Evolutionary conservation across 2,329 filamentous ascomycete genomes (phyloP), one percentile per base, ranked within the genome.

Genomic region (Huntiella omanensis): DNA sequence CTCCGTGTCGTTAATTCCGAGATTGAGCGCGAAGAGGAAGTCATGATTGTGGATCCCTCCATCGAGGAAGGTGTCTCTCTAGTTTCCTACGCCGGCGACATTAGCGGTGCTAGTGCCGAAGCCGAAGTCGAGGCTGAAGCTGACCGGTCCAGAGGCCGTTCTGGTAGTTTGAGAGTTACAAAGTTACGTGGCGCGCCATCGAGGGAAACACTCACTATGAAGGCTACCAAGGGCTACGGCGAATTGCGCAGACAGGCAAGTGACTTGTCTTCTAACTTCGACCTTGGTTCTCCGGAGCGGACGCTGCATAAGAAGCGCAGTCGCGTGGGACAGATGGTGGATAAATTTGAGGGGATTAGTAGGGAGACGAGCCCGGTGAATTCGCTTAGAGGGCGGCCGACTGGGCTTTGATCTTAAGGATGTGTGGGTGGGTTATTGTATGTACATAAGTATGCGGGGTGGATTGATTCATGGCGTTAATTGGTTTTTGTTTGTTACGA

Each of bases 1-100:
- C 62, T 96, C 52, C 67, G 88, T 19, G 86, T 96, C n/a, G 88
- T 95, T 15, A 96, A 96, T 59, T 79, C 74, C 43, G 80, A 80
- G 51, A 58, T 67, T 33, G 65, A 67, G 34, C 48, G 48, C 17
- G 48, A 49, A 34, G 44, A 46, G 28, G 43, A 49, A 15, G 48
- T 38, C 6, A 40, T 49, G 33, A 41, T 49, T 15, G 48, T 49
- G 15, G 42, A 49, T 36, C 48, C 48, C 1, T 36, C 44, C 12
- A 40, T 42, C 17, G 40, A 44, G n/a, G 48, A 49, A 33, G 48
- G 43, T 2, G 19, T 36, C 11, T 49, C 48, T 4, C 43, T 49
- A 5, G 40, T 49, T 11, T 43, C 39, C 32, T 46, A 49, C 19
- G 48, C 48, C 13, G 48, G 48, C 22, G 48, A 49, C 10, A 49